Base-by-base conservation (phyloP, 2,329 filamentous ascomycete species). In the Talaromyces islandicus region DNA sequence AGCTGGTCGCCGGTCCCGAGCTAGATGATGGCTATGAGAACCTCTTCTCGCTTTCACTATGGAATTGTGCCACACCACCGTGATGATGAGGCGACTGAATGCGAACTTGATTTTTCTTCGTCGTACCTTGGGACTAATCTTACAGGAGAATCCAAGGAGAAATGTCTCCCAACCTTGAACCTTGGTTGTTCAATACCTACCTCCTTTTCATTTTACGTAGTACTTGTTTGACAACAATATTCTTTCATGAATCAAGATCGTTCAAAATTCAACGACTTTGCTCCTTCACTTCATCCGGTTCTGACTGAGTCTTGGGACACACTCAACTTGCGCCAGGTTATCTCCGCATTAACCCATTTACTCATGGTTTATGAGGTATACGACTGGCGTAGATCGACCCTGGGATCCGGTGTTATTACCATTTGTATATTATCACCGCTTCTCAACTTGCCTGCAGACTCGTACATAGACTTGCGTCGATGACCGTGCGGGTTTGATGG, bases 301-400 rank as follows among this genome's bases (percentile, higher is more conserved):
- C 7, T 25, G 24, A 7, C 7, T 25, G 24, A 7, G 32, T 41
- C 56, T 50, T 17, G 11, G 12, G 7, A 48, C 25, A 48, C 25
- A 46, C 30, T 9, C 17, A 27, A 51, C 19, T 56, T 46, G 62
- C 89, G 90, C 90, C 87, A 88, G 83, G 79, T 91, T 79, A 96
- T 96, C 91, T 89, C 89, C 90, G 87, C 87, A 85, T 88, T 83
- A 85, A 87, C 85, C 88, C 82, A 79, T 70, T 43, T 50, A 35
- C 78, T 70, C 69, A 77, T 81, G 71, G 88, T 91, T 89, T 88
- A 86, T 85, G 86, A 91, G 91, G 88, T 96, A 96, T 87, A 96
- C 89, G 86, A 86, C 84, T 92, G 85, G 91, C 91, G 90, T 83
- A 96, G 82, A 96, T 77, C 69, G 83, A 94, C 78, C 71, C 73